Evolutionary conservation across 176 grass and related monocot genomes (phyloP), one percentile per base, ranked within the genome.

Genomic region (Microstegium vimineum): DNA sequence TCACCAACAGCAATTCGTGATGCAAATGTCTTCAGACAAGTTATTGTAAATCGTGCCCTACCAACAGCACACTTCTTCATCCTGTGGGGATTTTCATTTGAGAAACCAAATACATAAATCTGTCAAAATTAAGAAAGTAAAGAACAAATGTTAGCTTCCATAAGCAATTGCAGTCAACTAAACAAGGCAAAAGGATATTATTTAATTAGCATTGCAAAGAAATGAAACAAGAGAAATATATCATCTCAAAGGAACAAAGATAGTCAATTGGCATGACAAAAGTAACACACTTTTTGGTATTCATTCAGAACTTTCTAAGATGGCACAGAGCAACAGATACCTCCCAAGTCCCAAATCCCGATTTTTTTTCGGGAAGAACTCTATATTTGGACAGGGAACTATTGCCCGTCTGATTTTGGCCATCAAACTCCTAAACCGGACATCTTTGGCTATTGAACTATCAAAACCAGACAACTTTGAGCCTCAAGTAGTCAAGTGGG

Each of bases 1-100:
- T 99, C 96, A 71, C 96, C 93, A 75, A 93, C 93, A 49, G 91
- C 93, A 93, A 99, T 99, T 76, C 80, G 82, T 78, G 90, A 95
- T 59, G 57, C 80, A 69, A 90, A 82, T 75, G 96, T 82, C 85
- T 86, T 95, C 74, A 99, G 93, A 62, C 90, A 99, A 69, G 93
- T 95, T 82, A 99, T 92, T 43, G 93, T 74, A 95, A 95, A 99
- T 35, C 96, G 82, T 78, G 96, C 93, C 82, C 77, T 95, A 67
- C 70, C 59, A 26, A 71, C 22, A 31, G 96, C 81, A 80, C 84
- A 89, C 85, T 74, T 99, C 70, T 80, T 99, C 68, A 91, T 80
- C 64, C 91, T 84, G 79, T 91, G 87, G 64, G 86, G 88, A 93
- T 90, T 93, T 81, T 99, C 96, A 81, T 91, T 87, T 64, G 83